Conservation (phyloP, 202 grass and related monocot genomes). For the Hordeum pubiflorum region DNA sequence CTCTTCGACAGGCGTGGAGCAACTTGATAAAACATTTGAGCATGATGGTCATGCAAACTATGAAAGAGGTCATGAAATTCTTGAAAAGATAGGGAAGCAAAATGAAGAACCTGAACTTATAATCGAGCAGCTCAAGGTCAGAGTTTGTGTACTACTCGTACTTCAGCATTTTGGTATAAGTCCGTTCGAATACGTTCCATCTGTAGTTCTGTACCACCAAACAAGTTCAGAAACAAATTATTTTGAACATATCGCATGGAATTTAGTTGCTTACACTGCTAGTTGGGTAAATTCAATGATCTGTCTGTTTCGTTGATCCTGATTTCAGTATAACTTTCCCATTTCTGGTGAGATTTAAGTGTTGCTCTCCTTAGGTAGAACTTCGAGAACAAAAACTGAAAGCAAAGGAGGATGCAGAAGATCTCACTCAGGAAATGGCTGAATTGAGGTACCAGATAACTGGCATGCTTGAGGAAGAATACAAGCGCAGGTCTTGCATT, state of each 20-base stretch:
- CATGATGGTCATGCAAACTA: slow-evolving; percentile 11
- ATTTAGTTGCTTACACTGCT: background rate
- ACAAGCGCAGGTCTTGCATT: slow-evolving; percentile 83
- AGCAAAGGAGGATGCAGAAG: slow-evolving; percentile 95
- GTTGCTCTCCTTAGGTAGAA: slow-evolving; percentile 60
- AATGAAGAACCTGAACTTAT: slow-evolving; percentile 65
- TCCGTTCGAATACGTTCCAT: background rate
- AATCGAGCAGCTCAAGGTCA: slow-evolving; percentile 84
- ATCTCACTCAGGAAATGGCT: slow-evolving; percentile 99
- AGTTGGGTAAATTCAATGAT: background rate
- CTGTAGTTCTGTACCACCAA: background rate
- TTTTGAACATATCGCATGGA: background rate
- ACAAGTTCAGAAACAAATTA: background rate
- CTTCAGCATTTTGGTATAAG: background rate
- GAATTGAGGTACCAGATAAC: slow-evolving; percentile 93
- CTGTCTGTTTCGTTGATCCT: background rate
- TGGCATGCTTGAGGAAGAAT: slow-evolving; percentile 97
- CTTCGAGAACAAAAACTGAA: slow-evolving; percentile 79
- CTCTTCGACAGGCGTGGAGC: slow-evolving; percentile 22
- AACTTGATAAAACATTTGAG: slow-evolving; percentile 48
- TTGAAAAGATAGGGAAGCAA: slow-evolving; percentile 51
- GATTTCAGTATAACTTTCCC: background rate
- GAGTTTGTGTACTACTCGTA: slow-evolving; percentile 14
- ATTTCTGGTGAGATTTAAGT: background rate
- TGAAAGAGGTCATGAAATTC: slow-evolving; percentile 32